phyloP scores from a whole-genome alignment of 192 early-diverging fungal species.

The Backusella morwellensis region DNA sequence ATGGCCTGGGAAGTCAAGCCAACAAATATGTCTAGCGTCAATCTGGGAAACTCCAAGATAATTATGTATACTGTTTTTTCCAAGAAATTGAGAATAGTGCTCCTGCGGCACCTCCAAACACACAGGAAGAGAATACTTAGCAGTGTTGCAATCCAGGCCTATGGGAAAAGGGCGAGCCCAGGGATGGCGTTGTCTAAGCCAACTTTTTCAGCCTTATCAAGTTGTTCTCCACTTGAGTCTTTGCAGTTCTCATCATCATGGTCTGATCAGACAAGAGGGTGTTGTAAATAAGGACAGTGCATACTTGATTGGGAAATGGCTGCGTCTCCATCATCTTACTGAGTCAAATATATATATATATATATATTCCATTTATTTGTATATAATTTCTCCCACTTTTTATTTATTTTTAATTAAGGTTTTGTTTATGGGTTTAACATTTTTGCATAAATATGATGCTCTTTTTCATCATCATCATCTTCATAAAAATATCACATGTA shows the following conservation, averaged over 20 bases:
- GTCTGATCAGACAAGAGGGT: neutral
- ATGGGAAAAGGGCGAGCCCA: conserved; percentile 17
- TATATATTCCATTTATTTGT: neutral
- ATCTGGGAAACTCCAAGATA: conserved; percentile 13
- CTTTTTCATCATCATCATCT: neutral
- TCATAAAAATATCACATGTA: neutral
- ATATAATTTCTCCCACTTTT: neutral
- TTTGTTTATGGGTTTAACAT: too few relatives aligned
- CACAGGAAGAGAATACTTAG: neutral
- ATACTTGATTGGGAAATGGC: neutral
- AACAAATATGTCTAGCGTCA: conserved; percentile 16
- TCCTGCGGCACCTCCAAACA: conserved; percentile 17
- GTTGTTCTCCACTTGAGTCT: neutral
- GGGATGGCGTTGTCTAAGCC: conserved; percentile 24
- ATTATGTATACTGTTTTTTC: too few relatives aligned
- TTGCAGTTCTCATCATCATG: neutral
- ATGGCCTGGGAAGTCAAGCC: conserved; percentile 5
- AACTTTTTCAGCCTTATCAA: conserved; percentile 4
- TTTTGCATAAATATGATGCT: too few relatives aligned
- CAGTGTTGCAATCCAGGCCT: conserved; percentile 1
- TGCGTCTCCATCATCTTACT: too few relatives aligned
- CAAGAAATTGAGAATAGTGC: too few relatives aligned
- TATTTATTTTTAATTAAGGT: neutral
- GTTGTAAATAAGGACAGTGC: conserved; percentile 2
- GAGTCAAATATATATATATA: neutral